phyloP scores from a whole-genome alignment of 2,329 filamentous ascomycete species.

The Chrysoporthe puriensis region DNA sequence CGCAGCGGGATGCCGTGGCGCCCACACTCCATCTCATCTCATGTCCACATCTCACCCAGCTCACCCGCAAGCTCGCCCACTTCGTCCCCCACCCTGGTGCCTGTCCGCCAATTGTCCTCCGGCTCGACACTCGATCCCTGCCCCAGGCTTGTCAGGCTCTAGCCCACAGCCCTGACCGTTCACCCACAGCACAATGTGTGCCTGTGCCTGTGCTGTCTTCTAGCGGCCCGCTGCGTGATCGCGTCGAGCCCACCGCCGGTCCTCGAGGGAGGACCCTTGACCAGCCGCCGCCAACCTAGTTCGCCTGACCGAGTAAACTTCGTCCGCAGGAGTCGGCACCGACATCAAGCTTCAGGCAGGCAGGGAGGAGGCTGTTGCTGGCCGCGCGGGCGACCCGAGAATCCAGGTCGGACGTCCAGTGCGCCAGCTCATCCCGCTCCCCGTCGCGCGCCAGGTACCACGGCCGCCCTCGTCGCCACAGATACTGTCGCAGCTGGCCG shows the following conservation, averaged over 20 bases:
- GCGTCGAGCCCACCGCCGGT: constrained; percentile 9
- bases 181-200: constrained; percentile 3
- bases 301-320: constrained; percentile 1
- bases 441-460: neutral
- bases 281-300: neutral
- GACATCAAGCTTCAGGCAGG: neutral
- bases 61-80: constrained; percentile 8
- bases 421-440: neutral
- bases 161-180: constrained; percentile 1
- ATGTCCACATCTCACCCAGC: constrained; percentile 13
- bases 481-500: constrained; percentile 6
- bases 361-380: neutral
- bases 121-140: neutral
- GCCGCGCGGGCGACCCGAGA: neutral
- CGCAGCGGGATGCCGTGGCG: neutral
- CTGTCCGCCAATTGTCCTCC: neutral
- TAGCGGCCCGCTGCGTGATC: constrained; percentile 27
- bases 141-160: neutral
- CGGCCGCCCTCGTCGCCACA: neutral
- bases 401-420: neutral
- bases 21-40: constrained; percentile 11
- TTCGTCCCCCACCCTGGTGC: constrained; percentile 9
- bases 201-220: constrained; percentile 15
- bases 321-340: neutral
- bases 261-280: neutral